Evolutionary conservation across 164 flowering plant genomes (phyloP).

Genomic region (grape (Vitis vinifera)): DNA sequence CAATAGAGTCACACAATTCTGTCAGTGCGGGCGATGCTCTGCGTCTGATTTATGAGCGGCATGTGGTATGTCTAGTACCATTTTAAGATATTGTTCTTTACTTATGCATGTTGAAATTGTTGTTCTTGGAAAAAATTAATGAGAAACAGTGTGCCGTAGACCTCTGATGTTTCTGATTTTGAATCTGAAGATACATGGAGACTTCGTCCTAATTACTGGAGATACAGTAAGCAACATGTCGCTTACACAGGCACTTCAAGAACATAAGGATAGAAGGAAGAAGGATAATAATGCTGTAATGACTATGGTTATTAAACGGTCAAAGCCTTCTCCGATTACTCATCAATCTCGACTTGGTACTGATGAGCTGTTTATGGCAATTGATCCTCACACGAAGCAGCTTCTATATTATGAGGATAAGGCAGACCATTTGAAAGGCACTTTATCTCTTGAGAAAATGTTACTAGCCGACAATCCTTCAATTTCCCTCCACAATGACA

Average conservation of each 20-base stretch:
- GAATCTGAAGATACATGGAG: constrained; percentile 73
- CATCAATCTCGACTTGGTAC: constrained; percentile 88
- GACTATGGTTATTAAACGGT: constrained; percentile 90
- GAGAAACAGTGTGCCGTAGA: background rate
- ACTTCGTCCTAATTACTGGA: constrained; percentile 87
- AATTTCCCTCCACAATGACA: constrained; percentile 70
- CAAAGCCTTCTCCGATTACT: constrained; percentile 74
- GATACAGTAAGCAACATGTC: constrained; percentile 98
- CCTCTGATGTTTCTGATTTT: constrained; percentile 6
- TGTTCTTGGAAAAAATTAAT: background rate
- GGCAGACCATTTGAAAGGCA: constrained; percentile 53
- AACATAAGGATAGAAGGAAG: constrained; percentile 84
- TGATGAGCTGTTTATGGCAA: constrained; percentile 89
- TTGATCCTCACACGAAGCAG: constrained; percentile 82
- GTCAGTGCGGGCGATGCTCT: constrained; percentile 95
- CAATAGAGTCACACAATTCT: constrained; percentile 79
- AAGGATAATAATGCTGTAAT: constrained; percentile 82
- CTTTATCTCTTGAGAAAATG: constrained; percentile 63
- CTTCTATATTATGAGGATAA: constrained; percentile 86
- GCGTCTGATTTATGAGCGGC: constrained; percentile 76
- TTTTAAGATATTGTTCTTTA: background rate
- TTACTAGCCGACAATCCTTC: constrained; percentile 63
- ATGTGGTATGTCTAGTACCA: constrained; percentile 60
- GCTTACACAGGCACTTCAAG: constrained; percentile 68
- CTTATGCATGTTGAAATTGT: background rate